Evolutionary conservation across 768 basidiomycete species (phyloP), one percentile per base, ranked within the genome.

Genomic region (Termitomyces sp.): DNA sequence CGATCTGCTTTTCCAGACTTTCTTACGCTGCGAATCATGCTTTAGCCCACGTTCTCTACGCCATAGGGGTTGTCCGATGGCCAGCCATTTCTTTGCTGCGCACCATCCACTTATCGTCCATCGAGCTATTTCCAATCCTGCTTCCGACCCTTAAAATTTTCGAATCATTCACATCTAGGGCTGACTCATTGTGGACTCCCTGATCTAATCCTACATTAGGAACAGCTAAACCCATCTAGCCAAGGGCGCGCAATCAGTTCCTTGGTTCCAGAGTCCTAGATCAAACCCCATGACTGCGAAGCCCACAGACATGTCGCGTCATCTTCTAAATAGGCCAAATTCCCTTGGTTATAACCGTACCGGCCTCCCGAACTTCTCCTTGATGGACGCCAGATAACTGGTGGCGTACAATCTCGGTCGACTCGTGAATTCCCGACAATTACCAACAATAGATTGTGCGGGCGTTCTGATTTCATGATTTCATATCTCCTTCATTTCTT

Each of bases 361-460:
- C 55, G 55, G n/a, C 10, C 40, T 51, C 34, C 55, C 55, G 49
- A 45, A 56, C 16, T 44, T 23, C 55, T 37, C 49, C 49, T 37
- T 43, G 55, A 56, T 56, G 12, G 28, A 25, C 16, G n/a, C 48
- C 21, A 25, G 41, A 52, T 52, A 52, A 43, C 14, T 30, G 16
- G 21, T 21, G 30, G 34, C 25, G 37, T n/a, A 43, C 52, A 44
- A 44, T 37, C n/a, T 28, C 25, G 34, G 32, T 12, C 23, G 37
- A 39, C 6, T 17, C 7, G n/a, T 44, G 5, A 50, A 11, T 23
- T 21, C 8, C 27, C 48, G 34, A 37, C 28, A 28, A 28, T 4
- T 32, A 32, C 32, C 32, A 32, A 32, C 17, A 17, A 37, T 50
- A 35, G 25, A 28, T n/a, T n/a, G n/a, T 11, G 50, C 37, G 11